Evolutionary conservation across 257 asterid species (phyloP).

Genomic region (Nemophila menziesii): DNA sequence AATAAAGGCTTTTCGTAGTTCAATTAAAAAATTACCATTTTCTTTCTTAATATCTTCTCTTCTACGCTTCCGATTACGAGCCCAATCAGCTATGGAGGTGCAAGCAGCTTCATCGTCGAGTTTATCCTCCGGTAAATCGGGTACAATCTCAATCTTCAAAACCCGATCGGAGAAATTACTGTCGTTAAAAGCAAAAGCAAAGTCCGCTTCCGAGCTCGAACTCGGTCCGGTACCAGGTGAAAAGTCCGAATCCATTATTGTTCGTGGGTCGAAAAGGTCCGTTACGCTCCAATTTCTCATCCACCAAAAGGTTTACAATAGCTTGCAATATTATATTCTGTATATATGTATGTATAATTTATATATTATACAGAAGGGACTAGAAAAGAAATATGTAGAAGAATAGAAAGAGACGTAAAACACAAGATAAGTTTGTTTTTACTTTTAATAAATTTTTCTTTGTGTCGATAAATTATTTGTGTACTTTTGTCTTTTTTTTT

Average conservation of each 20-base stretch:
- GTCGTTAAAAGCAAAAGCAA: conserved; percentile 62
- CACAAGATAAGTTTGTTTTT: too few relatives aligned
- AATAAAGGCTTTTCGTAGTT: not conserved
- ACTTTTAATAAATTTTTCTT: too few relatives aligned
- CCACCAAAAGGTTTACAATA: not conserved
- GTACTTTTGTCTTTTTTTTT: too few relatives aligned
- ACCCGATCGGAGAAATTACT: conserved; percentile 72
- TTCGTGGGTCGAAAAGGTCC: conserved; percentile 13
- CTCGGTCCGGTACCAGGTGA: conserved; percentile 18
- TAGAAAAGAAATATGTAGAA: too few relatives aligned
- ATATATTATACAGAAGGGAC: too few relatives aligned
- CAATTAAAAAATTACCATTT: conserved; percentile 20
- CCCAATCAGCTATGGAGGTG: conserved; percentile 37
- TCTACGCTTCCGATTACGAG: conserved; percentile 63
- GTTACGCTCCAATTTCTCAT: conserved; percentile 7
- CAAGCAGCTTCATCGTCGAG: conserved; percentile 28
- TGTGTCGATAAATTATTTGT: too few relatives aligned
- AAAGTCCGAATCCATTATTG: conserved; percentile 22
- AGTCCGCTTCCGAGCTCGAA: conserved; percentile 26
- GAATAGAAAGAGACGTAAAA: too few relatives aligned
- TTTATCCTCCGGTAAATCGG: conserved; percentile 34
- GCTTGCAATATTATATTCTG: not conserved
- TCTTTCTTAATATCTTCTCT: conserved; percentile 41
- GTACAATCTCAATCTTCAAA: conserved; percentile 48
- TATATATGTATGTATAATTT: too few relatives aligned